Percentiles rank a stretch among this genome's conserved stretches.
phyloP scores from a whole-genome alignment of 352 stramenopile species.

The Globisporangium emineosum region DNA sequence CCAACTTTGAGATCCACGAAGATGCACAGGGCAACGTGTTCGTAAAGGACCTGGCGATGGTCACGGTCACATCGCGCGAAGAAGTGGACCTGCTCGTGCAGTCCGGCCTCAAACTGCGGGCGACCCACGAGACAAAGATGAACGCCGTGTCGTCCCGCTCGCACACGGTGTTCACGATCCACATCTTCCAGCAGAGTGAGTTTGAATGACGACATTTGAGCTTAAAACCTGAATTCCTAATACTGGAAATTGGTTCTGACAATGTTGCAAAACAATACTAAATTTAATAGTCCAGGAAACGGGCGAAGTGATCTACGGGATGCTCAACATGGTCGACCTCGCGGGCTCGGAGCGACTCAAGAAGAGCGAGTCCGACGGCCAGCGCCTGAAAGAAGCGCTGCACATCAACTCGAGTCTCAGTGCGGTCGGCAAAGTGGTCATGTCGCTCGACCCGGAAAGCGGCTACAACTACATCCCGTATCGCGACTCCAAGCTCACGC shows the following conservation, averaged over 20 bases:
- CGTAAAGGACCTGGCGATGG: conserved; percentile 91
- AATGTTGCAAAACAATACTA: background rate
- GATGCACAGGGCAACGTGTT: conserved; percentile 91
- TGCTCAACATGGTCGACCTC: conserved; percentile 85
- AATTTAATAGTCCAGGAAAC: conserved; percentile 49
- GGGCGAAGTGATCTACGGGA: conserved; percentile 79
- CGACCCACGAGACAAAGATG: conserved; percentile 92
- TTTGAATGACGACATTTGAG: background rate
- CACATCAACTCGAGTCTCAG: conserved; percentile 87
- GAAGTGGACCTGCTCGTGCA: conserved; percentile 86
- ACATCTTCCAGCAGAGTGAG: conserved; percentile 80
- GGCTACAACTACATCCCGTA: conserved; percentile 89
- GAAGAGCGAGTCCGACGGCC: conserved; percentile 85
- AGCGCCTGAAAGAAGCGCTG: conserved; percentile 80
- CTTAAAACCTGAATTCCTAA: background rate
- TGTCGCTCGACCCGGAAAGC: conserved; percentile 82
- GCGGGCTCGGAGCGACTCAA: conserved; percentile 82
- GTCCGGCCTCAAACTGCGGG: conserved; percentile 80
- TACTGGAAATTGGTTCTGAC: background rate
- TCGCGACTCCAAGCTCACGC: conserved; percentile 80
- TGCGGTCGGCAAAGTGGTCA: conserved; percentile 84
- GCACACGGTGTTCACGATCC: conserved; percentile 87
- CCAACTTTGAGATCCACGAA: conserved; percentile 92
- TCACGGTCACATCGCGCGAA: conserved; percentile 84
- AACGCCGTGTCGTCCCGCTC: conserved; percentile 88